phyloP scores from a whole-genome alignment of 2,329 filamentous ascomycete genomes.

The Ceratocystis destructans region DNA sequence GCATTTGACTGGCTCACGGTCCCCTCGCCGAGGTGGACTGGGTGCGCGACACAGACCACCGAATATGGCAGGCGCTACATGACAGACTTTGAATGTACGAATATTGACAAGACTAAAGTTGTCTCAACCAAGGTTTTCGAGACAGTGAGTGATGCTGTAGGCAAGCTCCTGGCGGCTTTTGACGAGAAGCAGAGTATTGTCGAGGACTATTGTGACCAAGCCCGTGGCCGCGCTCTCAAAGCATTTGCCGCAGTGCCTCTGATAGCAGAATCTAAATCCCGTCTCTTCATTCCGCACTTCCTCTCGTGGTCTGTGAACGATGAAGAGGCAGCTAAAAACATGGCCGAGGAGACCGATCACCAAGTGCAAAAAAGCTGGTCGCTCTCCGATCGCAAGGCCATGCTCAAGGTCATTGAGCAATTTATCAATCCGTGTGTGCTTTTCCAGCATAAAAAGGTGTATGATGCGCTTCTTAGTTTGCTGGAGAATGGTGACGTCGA shows the following conservation, averaged over 20 bases:
- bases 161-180: slow-evolving; percentile 50
- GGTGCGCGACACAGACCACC: slow-evolving; percentile 28
- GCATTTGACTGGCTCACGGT: slow-evolving; percentile 65
- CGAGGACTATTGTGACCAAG: slow-evolving; percentile 38
- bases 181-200: slow-evolving; percentile 47
- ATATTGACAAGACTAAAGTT: slow-evolving; percentile 47
- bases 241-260: slow-evolving; percentile 60
- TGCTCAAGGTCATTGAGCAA: slow-evolving; percentile 67
- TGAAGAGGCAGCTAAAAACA: slow-evolving; percentile 27
- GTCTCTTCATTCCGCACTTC: slow-evolving; percentile 72
- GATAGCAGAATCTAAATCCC: slow-evolving; percentile 74
- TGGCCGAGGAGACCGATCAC: slow-evolving; percentile 27
- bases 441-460: slow-evolving; percentile 63
- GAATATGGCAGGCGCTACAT: slow-evolving; percentile 30
- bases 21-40: slow-evolving; percentile 41
- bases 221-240: slow-evolving; percentile 65
- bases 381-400: slow-evolving; percentile 67
- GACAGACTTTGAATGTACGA: slow-evolving; percentile 76
- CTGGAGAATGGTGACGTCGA: slow-evolving; percentile 82
- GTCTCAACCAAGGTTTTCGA: slow-evolving; percentile 39
- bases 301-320: slow-evolving; percentile 59
- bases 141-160: slow-evolving; percentile 38
- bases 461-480: slow-evolving; percentile 57
- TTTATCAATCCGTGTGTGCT: slow-evolving; percentile 79
- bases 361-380: slow-evolving; percentile 46